Base-by-base conservation (phyloP, 805 yeast species). In the Nakazawaea holstii region DNA sequence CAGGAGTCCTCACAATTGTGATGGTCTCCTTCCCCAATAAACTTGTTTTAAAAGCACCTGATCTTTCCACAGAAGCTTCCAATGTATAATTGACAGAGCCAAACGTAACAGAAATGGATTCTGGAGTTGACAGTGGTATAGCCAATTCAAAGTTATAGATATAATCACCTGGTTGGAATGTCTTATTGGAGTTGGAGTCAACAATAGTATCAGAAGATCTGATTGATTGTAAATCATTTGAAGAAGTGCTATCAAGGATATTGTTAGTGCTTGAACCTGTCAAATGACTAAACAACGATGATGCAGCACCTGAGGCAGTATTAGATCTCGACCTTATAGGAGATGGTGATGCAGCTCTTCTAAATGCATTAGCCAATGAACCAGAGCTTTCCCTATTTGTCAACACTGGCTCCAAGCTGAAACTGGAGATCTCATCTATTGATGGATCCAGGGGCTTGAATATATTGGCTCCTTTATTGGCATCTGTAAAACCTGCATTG, bases 121-220 rank as follows among this genome's bases (percentile, higher is more conserved):
- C 99, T 0, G 97, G 97, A 27, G 83, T 71, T 11, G 86, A 79
- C 9, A 91, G 77, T 6, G 87, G 92, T 27, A 94, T 72, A 6
- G 95, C 84, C 49, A 90, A 87, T 64, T 94, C 99, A 64, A 94
- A 92, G 50, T 88, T 85, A 69, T 92, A 94, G 40, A 89, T 75
- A 59, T 94, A 94, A 58, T 91, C 97, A 17, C 98, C 99, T 0
- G 95, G 89, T 20, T 75, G 70, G 55, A 92, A 91, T 4, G 68
- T 64, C 44, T 65, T 66, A 36, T 51, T 59, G 9, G 39, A 10
- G 11, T 26, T 15, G 11, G 35, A n/a, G 35, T 53, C 61, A 39
- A 55, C 61, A 15, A 26, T 43, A 1, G 52, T 40, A 3, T 56
- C 54, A 15, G 46, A 49, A 6, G 66, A 59, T 41, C 45, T 54